These are phyloP conservation scores for Pulveroboletus sp. DNA, from an alignment of 768 basidiomycete species.

Conservation along the genomic window DNA sequence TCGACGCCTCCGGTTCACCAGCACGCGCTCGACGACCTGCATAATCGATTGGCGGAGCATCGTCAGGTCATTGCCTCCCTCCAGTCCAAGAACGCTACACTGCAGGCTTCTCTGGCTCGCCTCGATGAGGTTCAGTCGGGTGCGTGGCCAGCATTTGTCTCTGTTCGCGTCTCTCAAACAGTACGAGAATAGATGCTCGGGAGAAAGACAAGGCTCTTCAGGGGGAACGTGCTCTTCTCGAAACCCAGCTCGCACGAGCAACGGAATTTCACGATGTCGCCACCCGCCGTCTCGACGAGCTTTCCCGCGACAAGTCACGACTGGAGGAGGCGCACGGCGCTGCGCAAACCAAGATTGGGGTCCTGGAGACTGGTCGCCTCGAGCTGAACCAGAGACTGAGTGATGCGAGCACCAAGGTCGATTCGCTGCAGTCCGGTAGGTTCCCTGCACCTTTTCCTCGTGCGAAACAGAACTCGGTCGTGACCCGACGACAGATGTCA, in stretches of 20 bases:
- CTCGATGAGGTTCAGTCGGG: slow-evolving; percentile 32
- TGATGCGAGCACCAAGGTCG: slow-evolving; percentile 3
- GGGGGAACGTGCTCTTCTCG: slow-evolving; percentile 21
- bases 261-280: slow-evolving; percentile 5
- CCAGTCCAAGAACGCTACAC: slow-evolving; percentile 24
- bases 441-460: slow-evolving; percentile 14
- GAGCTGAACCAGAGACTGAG: slow-evolving; percentile 12
- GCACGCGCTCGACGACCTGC: slow-evolving; percentile 12
- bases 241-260: slow-evolving; percentile 20
- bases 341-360: slow-evolving; percentile 15
- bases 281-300: slow-evolving; percentile 15
- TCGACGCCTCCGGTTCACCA: neutral
- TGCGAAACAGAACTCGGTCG: slow-evolving; percentile 26
- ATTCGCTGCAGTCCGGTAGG: slow-evolving; percentile 23
- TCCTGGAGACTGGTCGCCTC: slow-evolving; percentile 9
- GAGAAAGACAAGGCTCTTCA: slow-evolving; percentile 14
- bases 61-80: slow-evolving; percentile 17
- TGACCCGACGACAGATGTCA: slow-evolving; percentile 18
- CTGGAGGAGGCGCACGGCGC: slow-evolving; percentile 14
- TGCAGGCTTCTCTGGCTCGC: slow-evolving; percentile 25
- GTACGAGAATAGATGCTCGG: slow-evolving; percentile 14
- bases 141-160: slow-evolving; percentile 11
- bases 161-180: neutral
- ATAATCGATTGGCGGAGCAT: slow-evolving; percentile 16
- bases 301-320: slow-evolving; percentile 23